Evolutionary conservation across 225 moss, liverwort and hornwort species (phyloP), one percentile per base, ranked within the genome.

Genomic region (Sphagnum contortum): DNA sequence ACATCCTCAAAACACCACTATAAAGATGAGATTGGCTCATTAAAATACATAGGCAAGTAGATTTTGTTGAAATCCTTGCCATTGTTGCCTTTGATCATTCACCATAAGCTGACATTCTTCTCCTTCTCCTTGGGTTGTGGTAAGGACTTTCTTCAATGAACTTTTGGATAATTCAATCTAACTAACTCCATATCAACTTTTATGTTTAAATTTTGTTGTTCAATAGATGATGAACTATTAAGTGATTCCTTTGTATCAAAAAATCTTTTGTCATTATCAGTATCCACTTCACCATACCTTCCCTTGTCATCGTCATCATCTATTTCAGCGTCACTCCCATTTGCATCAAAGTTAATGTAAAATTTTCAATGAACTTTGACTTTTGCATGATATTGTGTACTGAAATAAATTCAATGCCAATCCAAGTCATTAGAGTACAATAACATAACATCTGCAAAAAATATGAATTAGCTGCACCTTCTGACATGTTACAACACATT

Each of bases 41-140:
- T 98, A 75, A 98, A 98, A 70, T 89, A 98, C 12, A 98, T 93
- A 45, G 98, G 98, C 77, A 98, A 76, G 77, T 93, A 98, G 64
- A 98, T 91, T 80, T 93, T 98, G 4, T 93, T 93, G 44, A 98
- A 85, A 80, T 98, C 98, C 73, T 98, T 98, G 70, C 98, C 98
- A 75, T 93, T 93, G 56, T 87, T 91, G 69, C 93, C 98, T 74
- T 98, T 98, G 53, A 98, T 98, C 81, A 98, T 98, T 48, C 93
- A 89, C 98, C 98, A 98, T 74, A 98, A 84, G 75, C 98, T 98
- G 69, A 98, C 87, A 73, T 93, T 93, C 72, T 86, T 98, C 67
- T 98, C 98, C 74, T 93, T 93, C 74, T 98, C 98, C 69, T 91
- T 98, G 5, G 98, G 98, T 0, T 91, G 82, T 64, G 98, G 93